Evolutionary conservation across 2,329 filamentous ascomycete species (phyloP).

Genomic region (Verticillium zaregamsianum): DNA sequence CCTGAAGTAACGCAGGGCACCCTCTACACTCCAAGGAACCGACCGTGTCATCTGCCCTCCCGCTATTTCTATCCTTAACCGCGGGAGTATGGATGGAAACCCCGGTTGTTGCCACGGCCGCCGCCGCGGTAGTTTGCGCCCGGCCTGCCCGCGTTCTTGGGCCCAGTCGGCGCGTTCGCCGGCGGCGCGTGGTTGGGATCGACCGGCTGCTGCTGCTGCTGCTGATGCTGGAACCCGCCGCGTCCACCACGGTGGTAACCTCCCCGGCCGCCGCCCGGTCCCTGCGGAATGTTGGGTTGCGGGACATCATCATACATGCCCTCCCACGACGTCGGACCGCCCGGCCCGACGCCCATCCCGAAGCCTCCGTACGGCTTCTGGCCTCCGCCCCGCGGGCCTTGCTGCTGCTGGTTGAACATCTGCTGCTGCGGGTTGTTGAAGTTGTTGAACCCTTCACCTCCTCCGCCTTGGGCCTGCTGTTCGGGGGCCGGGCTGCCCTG

Average conservation of each 20-base stretch:
- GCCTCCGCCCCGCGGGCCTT: conserved; percentile 22
- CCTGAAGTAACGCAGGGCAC: neutral
- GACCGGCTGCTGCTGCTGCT: conserved; percentile 26
- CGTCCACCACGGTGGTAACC: conserved; percentile 37
- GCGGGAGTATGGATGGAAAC: conserved; percentile 71
- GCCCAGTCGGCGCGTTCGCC: conserved; percentile 76
- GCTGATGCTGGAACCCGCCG: conserved; percentile 20
- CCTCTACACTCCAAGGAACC: neutral
- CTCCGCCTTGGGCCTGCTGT: neutral
- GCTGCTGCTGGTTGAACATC: conserved; percentile 24
- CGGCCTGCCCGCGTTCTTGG: conserved; percentile 89
- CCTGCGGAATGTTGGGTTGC: conserved; percentile 64
- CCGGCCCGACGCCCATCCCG: conserved; percentile 41
- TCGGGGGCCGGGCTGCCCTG: conserved; percentile 18
- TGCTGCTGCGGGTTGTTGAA: conserved; percentile 15
- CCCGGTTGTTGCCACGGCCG: conserved; percentile 68
- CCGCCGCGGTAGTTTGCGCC: conserved; percentile 93
- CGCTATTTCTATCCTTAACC: neutral
- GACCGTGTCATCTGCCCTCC: neutral
- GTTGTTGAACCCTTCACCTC: conserved; percentile 4
- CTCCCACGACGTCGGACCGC: conserved; percentile 84
- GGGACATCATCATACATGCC: conserved; percentile 98
- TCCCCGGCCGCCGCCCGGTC: conserved; percentile 34
- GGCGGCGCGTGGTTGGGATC: conserved; percentile 44
- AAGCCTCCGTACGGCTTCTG: conserved; percentile 24